Evolutionary conservation across 2,329 filamentous ascomycete genomes (phyloP).

Genomic region (Chaetomium sp.): DNA sequence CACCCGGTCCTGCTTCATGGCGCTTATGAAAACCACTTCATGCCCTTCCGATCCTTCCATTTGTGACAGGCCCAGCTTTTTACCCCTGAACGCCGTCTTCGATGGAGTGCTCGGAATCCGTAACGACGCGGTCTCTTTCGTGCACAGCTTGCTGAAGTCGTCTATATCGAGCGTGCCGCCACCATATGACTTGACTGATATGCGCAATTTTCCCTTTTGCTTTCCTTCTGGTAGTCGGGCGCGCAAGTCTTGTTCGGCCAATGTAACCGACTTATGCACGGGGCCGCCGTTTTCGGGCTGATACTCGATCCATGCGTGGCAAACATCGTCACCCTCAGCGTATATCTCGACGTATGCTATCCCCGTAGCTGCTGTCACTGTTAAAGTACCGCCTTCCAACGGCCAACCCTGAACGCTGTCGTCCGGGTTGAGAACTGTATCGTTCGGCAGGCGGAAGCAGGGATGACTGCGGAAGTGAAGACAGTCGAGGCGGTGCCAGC

Average conservation of each 20-base stretch:
- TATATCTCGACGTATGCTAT: constrained; percentile 82
- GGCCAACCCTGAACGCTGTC: constrained; percentile 80
- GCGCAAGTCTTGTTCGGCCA: constrained; percentile 71
- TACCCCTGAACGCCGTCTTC: constrained; percentile 68
- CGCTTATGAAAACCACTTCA: constrained; percentile 68
- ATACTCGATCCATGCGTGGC: constrained; percentile 77
- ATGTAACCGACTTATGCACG: constrained; percentile 63
- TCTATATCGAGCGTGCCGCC: constrained; percentile 68
- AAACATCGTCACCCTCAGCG: constrained; percentile 71
- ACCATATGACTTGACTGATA: constrained; percentile 70
- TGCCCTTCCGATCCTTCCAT: constrained; percentile 64
- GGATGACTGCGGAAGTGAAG: constrained; percentile 87
- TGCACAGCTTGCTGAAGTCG: constrained; percentile 65
- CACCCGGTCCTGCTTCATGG: constrained; percentile 61
- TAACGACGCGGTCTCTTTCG: constrained; percentile 64
- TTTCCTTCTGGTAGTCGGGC: constrained; percentile 64
- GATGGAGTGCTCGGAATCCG: constrained; percentile 63
- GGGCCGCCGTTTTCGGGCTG: constrained; percentile 50
- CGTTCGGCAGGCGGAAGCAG: constrained; percentile 78
- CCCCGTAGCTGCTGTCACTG: constrained; percentile 73
- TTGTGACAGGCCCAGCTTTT: constrained; percentile 64
- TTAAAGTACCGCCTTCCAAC: constrained; percentile 67
- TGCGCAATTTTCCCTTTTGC: constrained; percentile 61
- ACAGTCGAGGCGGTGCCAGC: constrained; percentile 84
- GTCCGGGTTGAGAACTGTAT: constrained; percentile 58